Evolutionary conservation across 306 rosid species (phyloP).

Genomic region (Casuarina glauca): DNA sequence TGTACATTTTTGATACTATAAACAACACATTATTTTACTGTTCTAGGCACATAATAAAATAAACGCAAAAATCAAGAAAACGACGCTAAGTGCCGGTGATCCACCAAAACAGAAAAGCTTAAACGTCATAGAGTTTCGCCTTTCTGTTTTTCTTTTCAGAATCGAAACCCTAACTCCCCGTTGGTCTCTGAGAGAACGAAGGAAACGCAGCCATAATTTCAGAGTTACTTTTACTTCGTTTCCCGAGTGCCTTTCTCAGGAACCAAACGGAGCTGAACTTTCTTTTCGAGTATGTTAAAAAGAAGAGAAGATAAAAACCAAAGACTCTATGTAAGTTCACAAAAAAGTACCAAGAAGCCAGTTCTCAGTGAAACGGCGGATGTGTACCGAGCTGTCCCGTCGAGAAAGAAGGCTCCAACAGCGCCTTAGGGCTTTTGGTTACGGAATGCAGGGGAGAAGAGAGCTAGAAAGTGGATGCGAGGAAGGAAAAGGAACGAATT

Average conservation of each 20-base stretch:
- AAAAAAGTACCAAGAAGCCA: background rate
- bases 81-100: background rate
- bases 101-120: background rate
- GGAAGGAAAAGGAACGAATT: background rate
- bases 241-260: background rate
- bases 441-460: background rate
- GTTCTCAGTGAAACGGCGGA: background rate
- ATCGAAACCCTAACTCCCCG: constrained; percentile 10
- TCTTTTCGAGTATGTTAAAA: background rate
- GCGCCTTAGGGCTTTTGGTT: constrained; percentile 1
- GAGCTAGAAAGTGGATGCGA: background rate
- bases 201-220: background rate
- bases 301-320: background rate
- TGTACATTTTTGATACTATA: background rate
- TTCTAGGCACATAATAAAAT: background rate
- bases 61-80: constrained; percentile 2
- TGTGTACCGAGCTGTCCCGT: background rate
- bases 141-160: background rate
- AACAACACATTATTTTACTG: background rate
- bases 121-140: background rate
- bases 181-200: background rate
- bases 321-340: background rate
- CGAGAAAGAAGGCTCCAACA: background rate
- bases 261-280: background rate
- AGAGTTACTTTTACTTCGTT: background rate